Conservation (phyloP, 2,329 filamentous ascomycete species). For the Aspergillus ustus region DNA sequence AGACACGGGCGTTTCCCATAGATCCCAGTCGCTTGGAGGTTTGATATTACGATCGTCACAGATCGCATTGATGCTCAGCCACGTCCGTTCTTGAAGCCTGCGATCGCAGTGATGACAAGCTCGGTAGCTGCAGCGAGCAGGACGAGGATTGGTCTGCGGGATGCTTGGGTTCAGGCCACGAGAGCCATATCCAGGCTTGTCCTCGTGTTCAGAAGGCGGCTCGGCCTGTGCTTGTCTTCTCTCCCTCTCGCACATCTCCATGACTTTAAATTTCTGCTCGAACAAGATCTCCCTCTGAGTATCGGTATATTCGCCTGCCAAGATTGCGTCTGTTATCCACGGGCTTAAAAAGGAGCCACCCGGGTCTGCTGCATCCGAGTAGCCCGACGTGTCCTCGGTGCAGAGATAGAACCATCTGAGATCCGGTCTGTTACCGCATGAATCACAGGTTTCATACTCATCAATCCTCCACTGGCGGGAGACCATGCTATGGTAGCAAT, state of each 20-base stretch:
- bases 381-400: conserved; percentile 63
- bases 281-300: conserved; percentile 48
- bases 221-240: background rate
- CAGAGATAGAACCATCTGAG: conserved; percentile 78
- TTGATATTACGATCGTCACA: conserved; percentile 35
- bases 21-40: conserved; percentile 34
- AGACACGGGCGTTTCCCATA: conserved; percentile 35
- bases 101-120: conserved; percentile 26
- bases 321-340: conserved; percentile 49
- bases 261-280: conserved; percentile 44
- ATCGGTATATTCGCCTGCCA: conserved; percentile 46
- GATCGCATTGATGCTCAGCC: conserved; percentile 49
- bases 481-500: conserved; percentile 63
- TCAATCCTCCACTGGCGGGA: conserved; percentile 61
- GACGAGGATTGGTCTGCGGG: background rate
- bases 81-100: conserved; percentile 47
- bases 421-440: conserved; percentile 60
- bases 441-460: conserved; percentile 58
- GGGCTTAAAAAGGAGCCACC: conserved; percentile 36
- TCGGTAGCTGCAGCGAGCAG: conserved; percentile 18
- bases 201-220: background rate
- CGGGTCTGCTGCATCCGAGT: conserved; percentile 35
- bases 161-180: background rate
- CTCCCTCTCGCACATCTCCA: conserved; percentile 29
- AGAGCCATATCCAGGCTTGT: background rate